Conservation (phyloP, 805 yeast genomes). For the Myxozyma kluyveri region DNA sequence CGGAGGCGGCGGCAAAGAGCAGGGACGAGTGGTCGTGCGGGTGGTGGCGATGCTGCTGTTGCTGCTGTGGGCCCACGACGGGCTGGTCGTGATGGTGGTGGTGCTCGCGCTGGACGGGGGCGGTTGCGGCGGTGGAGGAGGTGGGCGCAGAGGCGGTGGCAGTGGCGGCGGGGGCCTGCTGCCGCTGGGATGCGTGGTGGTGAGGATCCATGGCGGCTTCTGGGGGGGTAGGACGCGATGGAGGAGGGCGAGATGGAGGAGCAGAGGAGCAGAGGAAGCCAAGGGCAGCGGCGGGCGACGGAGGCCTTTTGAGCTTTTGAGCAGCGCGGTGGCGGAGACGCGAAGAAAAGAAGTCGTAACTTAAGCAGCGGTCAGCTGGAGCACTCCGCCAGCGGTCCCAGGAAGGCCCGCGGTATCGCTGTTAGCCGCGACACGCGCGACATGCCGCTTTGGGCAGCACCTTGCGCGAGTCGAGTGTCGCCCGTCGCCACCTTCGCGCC, state of each 20-base stretch:
- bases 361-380: neutral
- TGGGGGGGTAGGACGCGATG: neutral
- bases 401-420: too few species aligned
- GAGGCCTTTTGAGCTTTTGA: constrained; percentile 1
- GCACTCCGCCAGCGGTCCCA: too few species aligned
- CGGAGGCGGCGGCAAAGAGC: constrained; percentile 15
- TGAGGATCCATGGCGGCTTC: neutral
- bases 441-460: too few species aligned
- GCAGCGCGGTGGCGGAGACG: neutral
- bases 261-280: neutral
- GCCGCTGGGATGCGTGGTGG: constrained; percentile 2
- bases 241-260: neutral
- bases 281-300: neutral
- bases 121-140: neutral
- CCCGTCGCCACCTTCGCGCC: neutral
- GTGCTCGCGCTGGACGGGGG: neutral
- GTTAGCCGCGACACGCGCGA: neutral
- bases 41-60: constrained; percentile 15
- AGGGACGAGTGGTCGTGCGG: constrained; percentile 9
- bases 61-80: constrained; percentile 3
- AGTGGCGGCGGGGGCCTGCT: constrained; percentile 4
- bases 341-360: neutral
- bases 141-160: constrained; percentile 5
- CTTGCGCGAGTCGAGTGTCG: neutral
- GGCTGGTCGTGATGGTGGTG: neutral